phyloP scores from a whole-genome alignment of 2,329 filamentous ascomycete genomes.

The Fusarium guadeloupense region DNA sequence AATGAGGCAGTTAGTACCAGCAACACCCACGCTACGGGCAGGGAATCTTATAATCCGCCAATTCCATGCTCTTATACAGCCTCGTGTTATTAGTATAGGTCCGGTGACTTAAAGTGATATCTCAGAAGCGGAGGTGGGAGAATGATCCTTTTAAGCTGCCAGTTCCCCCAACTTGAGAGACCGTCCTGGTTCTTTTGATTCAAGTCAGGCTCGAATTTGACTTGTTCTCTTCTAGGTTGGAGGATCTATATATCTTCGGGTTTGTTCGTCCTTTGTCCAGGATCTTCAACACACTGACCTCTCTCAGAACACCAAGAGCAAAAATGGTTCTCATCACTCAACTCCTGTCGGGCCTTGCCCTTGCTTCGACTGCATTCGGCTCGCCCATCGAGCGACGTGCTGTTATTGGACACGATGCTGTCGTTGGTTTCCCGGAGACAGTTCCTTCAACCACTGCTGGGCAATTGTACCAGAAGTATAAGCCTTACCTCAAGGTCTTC shows the following conservation, averaged over 20 bases:
- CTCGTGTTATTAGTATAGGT: constrained; percentile 26
- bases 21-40: constrained; percentile 14
- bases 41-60: constrained; percentile 34
- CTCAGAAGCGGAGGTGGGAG: neutral
- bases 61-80: constrained; percentile 35
- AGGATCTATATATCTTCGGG: neutral
- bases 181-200: constrained; percentile 1
- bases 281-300: neutral
- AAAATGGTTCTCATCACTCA: constrained; percentile 35
- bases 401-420: constrained; percentile 46
- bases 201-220: neutral
- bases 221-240: neutral
- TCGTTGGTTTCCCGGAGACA: constrained; percentile 46
- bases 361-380: constrained; percentile 35
- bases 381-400: constrained; percentile 41
- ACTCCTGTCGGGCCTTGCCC: constrained; percentile 31
- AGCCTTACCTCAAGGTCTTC: constrained; percentile 54
- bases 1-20: constrained; percentile 30
- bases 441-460: constrained; percentile 44
- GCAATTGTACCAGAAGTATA: constrained; percentile 47
- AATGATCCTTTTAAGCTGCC: constrained; percentile 16
- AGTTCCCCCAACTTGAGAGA: constrained; percentile 1
- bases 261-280: neutral
- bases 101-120: constrained; percentile 19
- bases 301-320: neutral